A percentile compares a stretch with the other conserved stretches of the same genome.
phyloP scores from a whole-genome alignment of 441 rosid genomes.

The Erodium texanum region DNA sequence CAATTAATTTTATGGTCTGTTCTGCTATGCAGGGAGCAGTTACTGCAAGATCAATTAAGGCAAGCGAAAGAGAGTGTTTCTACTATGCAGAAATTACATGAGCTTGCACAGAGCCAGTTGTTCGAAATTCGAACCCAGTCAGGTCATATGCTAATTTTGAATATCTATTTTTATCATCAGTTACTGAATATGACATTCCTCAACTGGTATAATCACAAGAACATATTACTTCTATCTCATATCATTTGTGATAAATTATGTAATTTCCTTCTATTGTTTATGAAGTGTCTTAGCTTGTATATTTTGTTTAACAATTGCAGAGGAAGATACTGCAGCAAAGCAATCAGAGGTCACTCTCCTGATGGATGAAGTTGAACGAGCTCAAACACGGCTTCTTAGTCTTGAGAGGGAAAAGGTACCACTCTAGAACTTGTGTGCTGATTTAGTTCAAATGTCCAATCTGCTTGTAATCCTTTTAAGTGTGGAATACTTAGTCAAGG shows the following conservation, averaged over 20 bases:
- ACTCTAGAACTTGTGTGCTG: conserved; percentile 18
- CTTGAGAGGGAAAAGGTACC: conserved; percentile 96
- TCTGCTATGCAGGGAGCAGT: conserved; percentile 20
- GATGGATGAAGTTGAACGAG: conserved; percentile 99
- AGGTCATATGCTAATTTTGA: conserved; percentile 11
- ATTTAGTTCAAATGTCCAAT: conserved; percentile 12
- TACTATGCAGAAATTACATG: conserved; percentile 26
- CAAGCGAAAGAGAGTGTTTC: conserved; percentile 26
- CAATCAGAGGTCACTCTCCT: conserved; percentile 87
- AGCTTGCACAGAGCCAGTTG: conserved; percentile 26
- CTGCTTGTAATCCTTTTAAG: not conserved
- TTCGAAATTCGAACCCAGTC: conserved; percentile 27
- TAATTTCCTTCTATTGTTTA: not conserved
- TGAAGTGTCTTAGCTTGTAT: not conserved
- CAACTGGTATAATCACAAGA: not conserved
- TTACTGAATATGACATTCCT: not conserved
- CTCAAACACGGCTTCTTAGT: conserved; percentile 86
- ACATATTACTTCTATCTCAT: not conserved
- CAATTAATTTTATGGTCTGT: not conserved
- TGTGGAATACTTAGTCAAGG: not conserved
- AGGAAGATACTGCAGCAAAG: conserved; percentile 88
- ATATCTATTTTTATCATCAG: not conserved
- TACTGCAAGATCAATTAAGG: conserved; percentile 26
- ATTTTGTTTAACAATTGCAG: conserved; percentile 32
- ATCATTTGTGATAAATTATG: not conserved